Conservation (phyloP, 805 yeast species). For the Candida germanica region DNA sequence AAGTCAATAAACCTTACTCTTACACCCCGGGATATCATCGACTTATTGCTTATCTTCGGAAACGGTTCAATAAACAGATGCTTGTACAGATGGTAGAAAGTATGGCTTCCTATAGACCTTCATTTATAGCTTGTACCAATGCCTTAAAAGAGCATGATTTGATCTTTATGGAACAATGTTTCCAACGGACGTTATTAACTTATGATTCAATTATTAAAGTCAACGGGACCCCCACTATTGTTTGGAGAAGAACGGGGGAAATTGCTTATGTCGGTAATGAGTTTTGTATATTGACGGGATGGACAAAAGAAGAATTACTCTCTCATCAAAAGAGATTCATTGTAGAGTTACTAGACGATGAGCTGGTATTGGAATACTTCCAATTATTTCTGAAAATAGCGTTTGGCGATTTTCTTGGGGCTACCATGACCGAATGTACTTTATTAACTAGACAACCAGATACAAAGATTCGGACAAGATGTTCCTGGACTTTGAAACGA, state of each 20-base stretch:
- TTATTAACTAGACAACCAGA: conserved; percentile 55
- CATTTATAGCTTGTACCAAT: conserved; percentile 89
- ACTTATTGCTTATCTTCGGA: conserved; percentile 66
- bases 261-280: conserved; percentile 95
- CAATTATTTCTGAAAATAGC: conserved; percentile 80
- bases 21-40: conserved; percentile 91
- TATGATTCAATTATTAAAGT: conserved; percentile 80
- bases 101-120: conserved; percentile 87
- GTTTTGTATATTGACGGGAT: conserved; percentile 86
- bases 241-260: conserved; percentile 95
- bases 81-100: conserved; percentile 80
- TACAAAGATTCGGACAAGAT: conserved; percentile 66
- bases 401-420: conserved; percentile 84
- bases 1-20: conserved; percentile 72
- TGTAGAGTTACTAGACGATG: conserved; percentile 83
- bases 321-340: conserved; percentile 64
- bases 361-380: conserved; percentile 83
- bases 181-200: conserved; percentile 86
- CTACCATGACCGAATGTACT: conserved; percentile 83
- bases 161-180: conserved; percentile 94
- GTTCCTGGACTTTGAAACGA: conserved; percentile 90
- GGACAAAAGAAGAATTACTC: conserved; percentile 71
- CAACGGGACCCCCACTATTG: conserved; percentile 91
- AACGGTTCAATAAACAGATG: conserved; percentile 65
- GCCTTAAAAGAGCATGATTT: conserved; percentile 86